Percentiles rank a stretch among this genome's conserved stretches.
Evolutionary conservation across 1,284 basidiomycete genomes (phyloP).

Genomic region (Malassezia sp.): DNA sequence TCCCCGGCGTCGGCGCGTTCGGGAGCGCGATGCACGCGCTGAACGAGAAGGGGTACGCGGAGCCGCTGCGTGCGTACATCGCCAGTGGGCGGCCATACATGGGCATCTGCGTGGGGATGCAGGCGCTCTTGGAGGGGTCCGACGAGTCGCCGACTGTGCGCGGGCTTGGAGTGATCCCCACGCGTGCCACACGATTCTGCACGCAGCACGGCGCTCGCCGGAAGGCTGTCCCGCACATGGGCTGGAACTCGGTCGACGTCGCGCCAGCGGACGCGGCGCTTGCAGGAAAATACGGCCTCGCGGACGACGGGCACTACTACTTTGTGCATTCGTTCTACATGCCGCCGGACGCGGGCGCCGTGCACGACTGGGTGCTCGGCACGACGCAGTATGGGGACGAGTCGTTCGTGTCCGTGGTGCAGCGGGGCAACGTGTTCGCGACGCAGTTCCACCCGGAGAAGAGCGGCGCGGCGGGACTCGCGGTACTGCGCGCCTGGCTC

Average conservation of each 20-base stretch:
- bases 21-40: conserved; percentile 75
- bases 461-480: conserved; percentile 78
- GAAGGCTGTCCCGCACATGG: conserved; percentile 95
- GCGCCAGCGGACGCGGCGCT: conserved; percentile 19
- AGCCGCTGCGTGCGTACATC: conserved; percentile 74
- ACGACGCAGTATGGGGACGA: conserved; percentile 87
- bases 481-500: conserved; percentile 73
- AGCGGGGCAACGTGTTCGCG: conserved; percentile 75
- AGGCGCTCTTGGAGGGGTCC: conserved; percentile 67
- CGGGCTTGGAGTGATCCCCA: conserved; percentile 42
- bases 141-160: conserved; percentile 45
- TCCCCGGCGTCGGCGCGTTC: conserved; percentile 96
- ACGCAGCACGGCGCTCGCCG: conserved; percentile 27
- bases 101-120: conserved; percentile 72
- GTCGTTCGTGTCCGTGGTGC: conserved; percentile 76
- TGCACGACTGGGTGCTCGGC: conserved; percentile 67
- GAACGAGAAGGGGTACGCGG: conserved; percentile 60
- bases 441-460: conserved; percentile 99
- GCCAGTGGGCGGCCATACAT: conserved; percentile 76
- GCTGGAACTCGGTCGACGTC: conserved; percentile 59
- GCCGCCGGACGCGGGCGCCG: conserved; percentile 50
- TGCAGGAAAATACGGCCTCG: conserved; percentile 24
- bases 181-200: conserved; percentile 28
- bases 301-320: conserved; percentile 53
- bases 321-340: conserved; percentile 94